Percentiles rank a stretch among this genome's conserved stretches.
Conservation (phyloP, 23 red algal species). For the Cyanidiococcus yangmingshanensis region DNA sequence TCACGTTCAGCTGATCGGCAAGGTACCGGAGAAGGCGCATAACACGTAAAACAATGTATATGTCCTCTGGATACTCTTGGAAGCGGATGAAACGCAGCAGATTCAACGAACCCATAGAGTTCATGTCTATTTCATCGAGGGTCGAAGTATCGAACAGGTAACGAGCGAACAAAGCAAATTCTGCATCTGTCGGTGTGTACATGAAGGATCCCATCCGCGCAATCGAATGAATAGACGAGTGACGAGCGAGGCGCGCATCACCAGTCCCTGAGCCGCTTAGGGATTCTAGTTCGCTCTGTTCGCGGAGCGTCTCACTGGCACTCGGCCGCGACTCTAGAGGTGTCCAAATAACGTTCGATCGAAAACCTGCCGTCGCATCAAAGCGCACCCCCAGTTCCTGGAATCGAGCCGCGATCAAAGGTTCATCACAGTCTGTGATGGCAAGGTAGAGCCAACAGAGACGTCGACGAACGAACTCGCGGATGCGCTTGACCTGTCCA, state of each 20-base stretch:
- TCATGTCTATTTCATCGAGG: slow-evolving; percentile 55
- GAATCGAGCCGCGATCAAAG: slow-evolving; percentile 43
- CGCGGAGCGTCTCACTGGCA: not conserved
- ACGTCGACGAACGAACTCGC: slow-evolving; percentile 37
- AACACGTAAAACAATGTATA: slow-evolving; percentile 70
- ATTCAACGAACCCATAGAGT: slow-evolving; percentile 35
- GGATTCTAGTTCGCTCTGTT: not conserved
- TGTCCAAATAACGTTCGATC: not conserved
- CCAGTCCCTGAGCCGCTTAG: not conserved
- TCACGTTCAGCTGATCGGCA: slow-evolving; percentile 30
- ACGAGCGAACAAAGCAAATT: slow-evolving; percentile 61
- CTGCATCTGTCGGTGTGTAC: slow-evolving; percentile 13
- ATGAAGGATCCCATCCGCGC: slow-evolving; percentile 33
- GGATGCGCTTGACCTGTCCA: slow-evolving; percentile 76
- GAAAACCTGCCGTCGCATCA: slow-evolving; percentile 25
- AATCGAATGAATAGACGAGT: not conserved
- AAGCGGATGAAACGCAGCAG: slow-evolving; percentile 52
- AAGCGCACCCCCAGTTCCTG: slow-evolving; percentile 61
- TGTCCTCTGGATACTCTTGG: slow-evolving; percentile 48
- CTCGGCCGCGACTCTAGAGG: slow-evolving; percentile 1
- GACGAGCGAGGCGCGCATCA: not conserved
- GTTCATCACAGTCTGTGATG: slow-evolving; percentile 35
- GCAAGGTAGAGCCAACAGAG: slow-evolving; percentile 88
- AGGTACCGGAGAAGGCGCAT: slow-evolving; percentile 66
- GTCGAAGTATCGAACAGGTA: slow-evolving; percentile 77